A percentile compares a stretch with the other conserved stretches of the same genome.
Evolutionary conservation across 2,329 filamentous ascomycete genomes (phyloP).

Genomic region (Penicillium janthinellum): DNA sequence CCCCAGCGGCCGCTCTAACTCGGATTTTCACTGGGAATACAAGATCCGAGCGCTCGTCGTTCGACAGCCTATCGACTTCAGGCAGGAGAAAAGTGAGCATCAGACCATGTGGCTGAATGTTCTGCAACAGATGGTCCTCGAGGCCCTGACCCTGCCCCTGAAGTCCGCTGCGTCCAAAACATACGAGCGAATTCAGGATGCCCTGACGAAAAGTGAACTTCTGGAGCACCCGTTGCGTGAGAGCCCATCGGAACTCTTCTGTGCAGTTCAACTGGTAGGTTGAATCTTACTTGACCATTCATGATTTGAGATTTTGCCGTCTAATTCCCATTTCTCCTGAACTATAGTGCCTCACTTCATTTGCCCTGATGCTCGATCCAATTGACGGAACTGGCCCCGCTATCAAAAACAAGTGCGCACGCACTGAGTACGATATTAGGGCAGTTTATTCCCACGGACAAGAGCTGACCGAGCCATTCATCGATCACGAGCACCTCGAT

Average conservation of each 20-base stretch:
- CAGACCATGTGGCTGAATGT: slow-evolving; percentile 36
- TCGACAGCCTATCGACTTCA: slow-evolving; percentile 30
- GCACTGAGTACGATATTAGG: slow-evolving; percentile 36
- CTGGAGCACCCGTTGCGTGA: slow-evolving; percentile 26
- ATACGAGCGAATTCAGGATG: slow-evolving; percentile 22
- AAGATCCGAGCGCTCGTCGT: slow-evolving; percentile 40
- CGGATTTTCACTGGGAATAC: slow-evolving; percentile 38
- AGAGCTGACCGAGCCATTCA: slow-evolving; percentile 11
- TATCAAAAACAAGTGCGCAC: slow-evolving; percentile 23
- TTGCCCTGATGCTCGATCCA: slow-evolving; percentile 33
- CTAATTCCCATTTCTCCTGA: slow-evolving; percentile 13
- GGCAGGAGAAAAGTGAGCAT: slow-evolving; percentile 24
- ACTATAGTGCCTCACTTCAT: slow-evolving; percentile 34
- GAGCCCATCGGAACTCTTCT: slow-evolving; percentile 28
- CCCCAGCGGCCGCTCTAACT: slow-evolving; percentile 19
- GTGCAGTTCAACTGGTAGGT: slow-evolving; percentile 36
- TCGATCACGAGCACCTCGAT: slow-evolving; percentile 27
- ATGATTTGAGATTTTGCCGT: not conserved
- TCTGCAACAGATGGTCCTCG: slow-evolving; percentile 33
- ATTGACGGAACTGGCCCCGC: not conserved
- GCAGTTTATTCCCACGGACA: slow-evolving; percentile 30
- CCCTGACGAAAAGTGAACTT: slow-evolving; percentile 24
- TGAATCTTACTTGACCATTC: not conserved
- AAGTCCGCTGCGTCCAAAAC: slow-evolving; percentile 24
- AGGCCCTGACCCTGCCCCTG: slow-evolving; percentile 18